A percentile compares a stretch with the other conserved stretches of the same genome.
phyloP scores from a whole-genome alignment of 148 eudicot genomes.

The Chenopodium suecicum region DNA sequence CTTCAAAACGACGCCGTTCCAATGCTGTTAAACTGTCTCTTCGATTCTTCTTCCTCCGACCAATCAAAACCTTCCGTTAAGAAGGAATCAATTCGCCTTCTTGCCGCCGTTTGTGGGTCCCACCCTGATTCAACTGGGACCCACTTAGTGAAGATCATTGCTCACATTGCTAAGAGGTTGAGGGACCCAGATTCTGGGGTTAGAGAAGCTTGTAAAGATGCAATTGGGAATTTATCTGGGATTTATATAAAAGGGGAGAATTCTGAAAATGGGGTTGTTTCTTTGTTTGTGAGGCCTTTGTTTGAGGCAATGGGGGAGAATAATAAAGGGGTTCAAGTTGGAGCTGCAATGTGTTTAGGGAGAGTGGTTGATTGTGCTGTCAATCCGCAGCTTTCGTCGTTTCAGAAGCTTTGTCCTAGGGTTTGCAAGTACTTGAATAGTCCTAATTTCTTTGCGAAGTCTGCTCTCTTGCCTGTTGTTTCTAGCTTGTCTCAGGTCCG shows the following conservation, averaged over 20 bases:
- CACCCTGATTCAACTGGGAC: slow-evolving; percentile 61
- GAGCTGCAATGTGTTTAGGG: slow-evolving; percentile 83
- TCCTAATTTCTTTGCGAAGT: slow-evolving; percentile 83
- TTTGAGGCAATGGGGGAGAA: slow-evolving; percentile 91
- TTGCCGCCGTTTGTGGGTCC: slow-evolving; percentile 44
- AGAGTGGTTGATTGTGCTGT: slow-evolving; percentile 69
- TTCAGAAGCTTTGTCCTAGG: slow-evolving; percentile 83
- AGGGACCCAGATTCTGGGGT: slow-evolving; percentile 80
- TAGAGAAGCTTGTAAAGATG: slow-evolving; percentile 70
- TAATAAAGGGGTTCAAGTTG: slow-evolving; percentile 76
- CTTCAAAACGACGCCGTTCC: slow-evolving; percentile 65
- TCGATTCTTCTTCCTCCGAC: slow-evolving; percentile 66
- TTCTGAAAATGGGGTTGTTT: slow-evolving; percentile 55
- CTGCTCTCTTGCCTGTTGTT: slow-evolving; percentile 77
- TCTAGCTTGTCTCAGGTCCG: slow-evolving; percentile 81
- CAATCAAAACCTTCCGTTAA: slow-evolving; percentile 68
- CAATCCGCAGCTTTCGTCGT: slow-evolving; percentile 55
- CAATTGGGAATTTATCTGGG: slow-evolving; percentile 66
- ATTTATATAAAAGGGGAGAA: slow-evolving; percentile 55
- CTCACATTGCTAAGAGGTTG: slow-evolving; percentile 68
- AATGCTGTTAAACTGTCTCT: slow-evolving; percentile 74
- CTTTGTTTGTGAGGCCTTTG: slow-evolving; percentile 81
- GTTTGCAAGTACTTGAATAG: slow-evolving; percentile 82
- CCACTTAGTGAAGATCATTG: slow-evolving; percentile 70
- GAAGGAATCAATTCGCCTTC: slow-evolving; percentile 74